Conservation (phyloP, 495 filamentous ascomycete genomes). For the Neurospora sp. region DNA sequence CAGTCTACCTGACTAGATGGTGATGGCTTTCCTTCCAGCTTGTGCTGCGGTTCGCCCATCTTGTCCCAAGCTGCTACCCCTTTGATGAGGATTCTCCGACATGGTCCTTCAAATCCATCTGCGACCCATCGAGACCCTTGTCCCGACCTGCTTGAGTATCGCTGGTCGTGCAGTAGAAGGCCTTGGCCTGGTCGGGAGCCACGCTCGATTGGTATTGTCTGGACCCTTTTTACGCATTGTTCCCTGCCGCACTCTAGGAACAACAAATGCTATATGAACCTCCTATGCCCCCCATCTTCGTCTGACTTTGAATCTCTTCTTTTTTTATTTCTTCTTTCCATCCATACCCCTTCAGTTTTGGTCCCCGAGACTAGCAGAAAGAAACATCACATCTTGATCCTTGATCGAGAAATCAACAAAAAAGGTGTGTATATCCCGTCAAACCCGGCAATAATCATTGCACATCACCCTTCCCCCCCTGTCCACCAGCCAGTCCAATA, state of each 20-base stretch:
- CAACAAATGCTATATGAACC: neutral
- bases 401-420: neutral
- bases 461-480: neutral
- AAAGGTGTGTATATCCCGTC: neutral
- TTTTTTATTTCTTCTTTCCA: neutral
- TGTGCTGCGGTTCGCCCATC: neutral
- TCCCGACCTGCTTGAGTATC: neutral
- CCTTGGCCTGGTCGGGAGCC: neutral
- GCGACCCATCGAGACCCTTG: neutral
- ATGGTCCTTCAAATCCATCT: neutral
- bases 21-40: neutral
- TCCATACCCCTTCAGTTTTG: neutral
- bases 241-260: neutral
- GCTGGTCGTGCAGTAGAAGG: neutral
- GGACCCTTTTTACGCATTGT: conserved; percentile 1
- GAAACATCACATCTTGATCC: neutral
- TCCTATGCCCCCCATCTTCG: neutral
- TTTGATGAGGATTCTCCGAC: neutral
- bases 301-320: neutral
- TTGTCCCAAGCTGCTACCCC: neutral
- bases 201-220: neutral
- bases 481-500: neutral
- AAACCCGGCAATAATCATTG: neutral
- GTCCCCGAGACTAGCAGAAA: neutral
- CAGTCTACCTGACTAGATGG: neutral